These are phyloP conservation scores for Cucumis cinereus DNA, from an alignment of 306 rosid genomes.

Conservation along the genomic window DNA sequence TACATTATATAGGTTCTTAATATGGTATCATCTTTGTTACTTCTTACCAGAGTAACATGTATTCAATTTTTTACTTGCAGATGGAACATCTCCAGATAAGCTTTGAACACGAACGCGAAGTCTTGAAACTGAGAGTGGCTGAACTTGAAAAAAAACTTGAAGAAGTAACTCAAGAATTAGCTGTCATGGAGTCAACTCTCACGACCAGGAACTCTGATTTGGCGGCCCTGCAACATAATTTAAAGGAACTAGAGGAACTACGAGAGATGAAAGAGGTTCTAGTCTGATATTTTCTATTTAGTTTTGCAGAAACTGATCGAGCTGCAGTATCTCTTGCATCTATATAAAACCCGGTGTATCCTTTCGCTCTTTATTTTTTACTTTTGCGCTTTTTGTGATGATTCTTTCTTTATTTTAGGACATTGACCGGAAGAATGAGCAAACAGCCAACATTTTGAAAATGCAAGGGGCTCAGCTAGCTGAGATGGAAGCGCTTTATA, in stretches of 20 bases:
- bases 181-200: constrained; percentile 43
- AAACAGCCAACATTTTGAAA: constrained; percentile 75
- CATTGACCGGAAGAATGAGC: constrained; percentile 92
- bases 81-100: constrained; percentile 32
- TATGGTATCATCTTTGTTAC: constrained; percentile 2
- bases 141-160: constrained; percentile 62
- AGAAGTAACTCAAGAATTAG: constrained; percentile 37
- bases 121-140: constrained; percentile 31
- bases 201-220: constrained; percentile 52
- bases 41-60: not conserved
- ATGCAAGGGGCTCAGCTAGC: constrained; percentile 94
- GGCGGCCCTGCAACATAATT: constrained; percentile 39
- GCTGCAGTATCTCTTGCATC: not conserved
- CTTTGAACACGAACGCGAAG: constrained; percentile 49
- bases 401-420: constrained; percentile 33
- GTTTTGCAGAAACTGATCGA: not conserved
- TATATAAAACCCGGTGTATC: not conserved
- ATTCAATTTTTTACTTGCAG: constrained; percentile 39
- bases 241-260: constrained; percentile 77
- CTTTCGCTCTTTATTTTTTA: not conserved
- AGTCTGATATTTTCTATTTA: not conserved
- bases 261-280: constrained; percentile 96
- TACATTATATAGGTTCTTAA: constrained; percentile 12
- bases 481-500: constrained; percentile 78
- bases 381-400: not conserved